phyloP scores from a whole-genome alignment of 1,139 yeast species.

The Magnusiomyces suaveolens region DNA sequence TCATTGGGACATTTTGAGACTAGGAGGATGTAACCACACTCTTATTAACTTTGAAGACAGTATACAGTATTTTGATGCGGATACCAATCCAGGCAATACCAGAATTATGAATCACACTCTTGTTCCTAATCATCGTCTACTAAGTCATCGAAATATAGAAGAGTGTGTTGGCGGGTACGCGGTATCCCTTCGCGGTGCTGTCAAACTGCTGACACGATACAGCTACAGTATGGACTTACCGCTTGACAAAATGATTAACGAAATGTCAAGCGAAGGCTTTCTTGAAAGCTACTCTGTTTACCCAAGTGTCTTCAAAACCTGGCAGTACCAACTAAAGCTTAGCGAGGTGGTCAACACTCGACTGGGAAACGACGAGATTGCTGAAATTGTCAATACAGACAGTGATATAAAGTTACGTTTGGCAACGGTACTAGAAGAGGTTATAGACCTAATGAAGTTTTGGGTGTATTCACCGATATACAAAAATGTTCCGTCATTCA shows the following conservation, averaged over 20 bases:
- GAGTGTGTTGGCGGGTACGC: conserved; percentile 20
- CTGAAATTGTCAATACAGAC: neutral
- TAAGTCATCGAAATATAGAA: neutral
- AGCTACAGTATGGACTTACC: conserved; percentile 16
- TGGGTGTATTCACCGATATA: neutral
- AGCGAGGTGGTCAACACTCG: neutral
- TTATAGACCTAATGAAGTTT: neutral
- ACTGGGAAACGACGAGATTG: neutral
- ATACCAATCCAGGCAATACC: neutral
- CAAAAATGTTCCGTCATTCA: too few relatives aligned
- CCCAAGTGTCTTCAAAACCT: conserved; percentile 17
- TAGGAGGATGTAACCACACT: conserved; percentile 27
- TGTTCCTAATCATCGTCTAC: neutral
- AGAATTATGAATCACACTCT: neutral
- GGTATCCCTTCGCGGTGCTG: conserved; percentile 16
- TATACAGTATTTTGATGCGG: conserved; percentile 1
- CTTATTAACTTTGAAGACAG: neutral
- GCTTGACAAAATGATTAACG: conserved; percentile 16
- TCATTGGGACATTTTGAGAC: conserved; percentile 32
- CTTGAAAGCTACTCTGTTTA: conserved; percentile 15
- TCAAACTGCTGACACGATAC: conserved; percentile 15
- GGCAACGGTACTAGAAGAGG: neutral
- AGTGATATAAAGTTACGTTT: neutral
- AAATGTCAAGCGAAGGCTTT: conserved; percentile 10
- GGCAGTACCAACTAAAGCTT: conserved; percentile 10